These are phyloP conservation scores for Meyerozyma guilliermondii DNA, from an alignment of 1,139 yeast species.

Conservation along the genomic window DNA sequence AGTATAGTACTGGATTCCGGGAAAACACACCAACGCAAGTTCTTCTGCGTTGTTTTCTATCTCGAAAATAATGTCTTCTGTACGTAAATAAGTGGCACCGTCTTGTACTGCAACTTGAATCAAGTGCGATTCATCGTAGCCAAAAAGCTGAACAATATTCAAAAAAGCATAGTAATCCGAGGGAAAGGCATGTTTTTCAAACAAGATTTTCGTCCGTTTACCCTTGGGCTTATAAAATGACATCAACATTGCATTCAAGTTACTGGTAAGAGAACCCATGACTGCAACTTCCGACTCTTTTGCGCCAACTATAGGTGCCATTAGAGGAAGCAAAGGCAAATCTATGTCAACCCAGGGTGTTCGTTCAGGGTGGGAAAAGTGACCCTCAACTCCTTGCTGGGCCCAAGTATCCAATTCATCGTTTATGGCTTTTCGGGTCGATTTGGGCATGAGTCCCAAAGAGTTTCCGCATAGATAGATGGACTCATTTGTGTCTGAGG, in stretches of 20 bases:
- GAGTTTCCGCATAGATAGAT: constrained; percentile 87
- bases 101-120: constrained; percentile 56
- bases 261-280: constrained; percentile 82
- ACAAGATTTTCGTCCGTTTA: constrained; percentile 61
- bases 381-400: constrained; percentile 75
- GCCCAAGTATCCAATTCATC: constrained; percentile 81
- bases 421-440: constrained; percentile 51
- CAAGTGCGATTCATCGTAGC: constrained; percentile 54
- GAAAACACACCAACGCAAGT: constrained; percentile 69
- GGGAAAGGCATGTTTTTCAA: constrained; percentile 87
- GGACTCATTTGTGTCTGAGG: constrained; percentile 11
- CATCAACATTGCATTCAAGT: constrained; percentile 68
- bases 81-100: constrained; percentile 53
- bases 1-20: constrained; percentile 90
- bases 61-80: constrained; percentile 54
- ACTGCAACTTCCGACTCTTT: constrained; percentile 68
- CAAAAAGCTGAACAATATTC: constrained; percentile 65
- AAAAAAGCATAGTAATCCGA: constrained; percentile 85
- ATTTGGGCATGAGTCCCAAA: constrained; percentile 79
- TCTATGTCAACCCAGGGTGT: constrained; percentile 83
- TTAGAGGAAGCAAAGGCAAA: constrained; percentile 60
- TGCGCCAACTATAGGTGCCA: constrained; percentile 78
- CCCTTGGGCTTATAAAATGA: constrained; percentile 71
- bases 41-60: constrained; percentile 59
- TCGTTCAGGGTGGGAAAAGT: constrained; percentile 58